phyloP scores from a whole-genome alignment of 2,329 filamentous ascomycete species.

The Microsporum audouinii region DNA sequence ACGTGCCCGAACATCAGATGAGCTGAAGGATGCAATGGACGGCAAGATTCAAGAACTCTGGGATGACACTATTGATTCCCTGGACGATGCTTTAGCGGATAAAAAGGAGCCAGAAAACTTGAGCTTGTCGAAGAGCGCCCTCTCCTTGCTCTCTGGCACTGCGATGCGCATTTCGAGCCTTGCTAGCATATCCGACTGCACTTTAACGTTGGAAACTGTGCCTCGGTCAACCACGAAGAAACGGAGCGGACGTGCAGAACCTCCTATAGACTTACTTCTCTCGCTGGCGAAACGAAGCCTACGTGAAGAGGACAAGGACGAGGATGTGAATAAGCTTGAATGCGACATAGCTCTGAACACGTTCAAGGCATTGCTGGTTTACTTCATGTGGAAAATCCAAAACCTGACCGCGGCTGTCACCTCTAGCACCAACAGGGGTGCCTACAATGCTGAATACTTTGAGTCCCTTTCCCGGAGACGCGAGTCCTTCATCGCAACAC shows the following conservation, averaged over 20 bases:
- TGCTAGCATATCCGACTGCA: constrained; percentile 65
- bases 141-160: constrained; percentile 61
- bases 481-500: constrained; percentile 40
- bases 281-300: constrained; percentile 63
- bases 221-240: constrained; percentile 27
- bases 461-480: constrained; percentile 54
- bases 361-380: constrained; percentile 67
- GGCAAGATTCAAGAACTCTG: constrained; percentile 70
- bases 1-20: constrained; percentile 75
- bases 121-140: constrained; percentile 49
- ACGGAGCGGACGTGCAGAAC: constrained; percentile 29
- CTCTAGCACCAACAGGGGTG: constrained; percentile 38
- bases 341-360: constrained; percentile 66
- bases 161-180: constrained; percentile 72
- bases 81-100: constrained; percentile 59
- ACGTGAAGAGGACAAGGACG: constrained; percentile 50
- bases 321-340: constrained; percentile 63
- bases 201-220: constrained; percentile 57
- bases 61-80: constrained; percentile 66
- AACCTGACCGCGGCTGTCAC: constrained; percentile 46
- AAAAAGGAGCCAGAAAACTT: constrained; percentile 38
- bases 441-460: constrained; percentile 53
- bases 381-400: constrained; percentile 88
- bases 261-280: constrained; percentile 55
- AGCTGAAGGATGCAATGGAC: constrained; percentile 75